phyloP scores from a whole-genome alignment of 176 grass and related monocot species.

The Triticum urartu region DNA sequence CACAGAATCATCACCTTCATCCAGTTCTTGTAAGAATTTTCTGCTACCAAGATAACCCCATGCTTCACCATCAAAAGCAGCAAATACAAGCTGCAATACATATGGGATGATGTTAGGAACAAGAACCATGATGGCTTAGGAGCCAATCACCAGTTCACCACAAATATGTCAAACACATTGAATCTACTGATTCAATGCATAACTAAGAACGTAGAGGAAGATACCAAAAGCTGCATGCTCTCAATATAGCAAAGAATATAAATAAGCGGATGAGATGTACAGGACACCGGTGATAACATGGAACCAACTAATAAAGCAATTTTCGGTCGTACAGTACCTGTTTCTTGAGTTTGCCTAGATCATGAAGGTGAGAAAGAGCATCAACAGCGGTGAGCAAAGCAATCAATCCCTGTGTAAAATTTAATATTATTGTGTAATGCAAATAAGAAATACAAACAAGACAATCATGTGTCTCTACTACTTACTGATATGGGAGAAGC shows the following conservation, averaged over 20 bases:
- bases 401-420: constrained; percentile 77
- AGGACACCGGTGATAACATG: constrained; percentile 8
- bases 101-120: constrained; percentile 25
- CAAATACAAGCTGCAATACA: constrained; percentile 69
- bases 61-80: constrained; percentile 86
- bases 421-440: constrained; percentile 22
- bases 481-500: constrained; percentile 99
- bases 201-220: not conserved
- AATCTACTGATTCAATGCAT: constrained; percentile 22
- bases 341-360: constrained; percentile 80
- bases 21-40: constrained; percentile 83
- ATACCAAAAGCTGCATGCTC: not conserved
- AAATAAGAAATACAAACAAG: constrained; percentile 19
- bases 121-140: constrained; percentile 15
- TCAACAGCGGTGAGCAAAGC: constrained; percentile 95
- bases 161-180: constrained; percentile 12
- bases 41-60: constrained; percentile 98
- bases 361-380: constrained; percentile 77
- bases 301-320: not conserved
- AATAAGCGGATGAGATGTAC: constrained; percentile 1
- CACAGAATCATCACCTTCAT: constrained; percentile 66
- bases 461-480: not conserved
- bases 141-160: constrained; percentile 14
- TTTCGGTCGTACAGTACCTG: constrained; percentile 53
- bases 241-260: not conserved